Percentiles rank a stretch among this genome's conserved stretches.
These are phyloP conservation scores for Suhomyces chickasaworum DNA, from an alignment of 1,139 yeast genomes.

Conservation along the genomic window DNA sequence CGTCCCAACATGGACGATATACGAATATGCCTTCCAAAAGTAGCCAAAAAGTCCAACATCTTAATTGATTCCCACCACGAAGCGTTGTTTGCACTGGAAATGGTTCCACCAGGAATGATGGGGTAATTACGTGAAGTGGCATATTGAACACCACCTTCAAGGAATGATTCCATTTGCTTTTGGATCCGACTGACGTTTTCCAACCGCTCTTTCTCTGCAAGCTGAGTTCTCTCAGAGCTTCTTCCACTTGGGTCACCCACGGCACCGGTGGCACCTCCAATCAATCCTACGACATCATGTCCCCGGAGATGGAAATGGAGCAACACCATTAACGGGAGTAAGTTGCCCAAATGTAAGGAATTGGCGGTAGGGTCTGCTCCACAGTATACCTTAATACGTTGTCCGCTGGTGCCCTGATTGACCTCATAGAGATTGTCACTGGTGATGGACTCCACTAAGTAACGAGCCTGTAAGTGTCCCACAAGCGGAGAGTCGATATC, in stretches of 20 bases:
- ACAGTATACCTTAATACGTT: constrained; percentile 66
- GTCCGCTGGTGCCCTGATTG: constrained; percentile 32
- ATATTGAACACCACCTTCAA: constrained; percentile 60
- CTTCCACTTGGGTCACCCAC: constrained; percentile 99
- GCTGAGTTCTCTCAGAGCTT: constrained; percentile 64
- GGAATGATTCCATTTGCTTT: constrained; percentile 61
- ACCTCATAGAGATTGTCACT: constrained; percentile 47
- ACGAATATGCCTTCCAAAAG: constrained; percentile 78
- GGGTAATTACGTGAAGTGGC: constrained; percentile 61
- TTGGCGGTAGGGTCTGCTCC: constrained; percentile 97
- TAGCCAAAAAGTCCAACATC: constrained; percentile 75
- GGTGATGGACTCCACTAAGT: constrained; percentile 51
- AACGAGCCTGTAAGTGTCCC: constrained; percentile 47
- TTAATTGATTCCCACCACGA: constrained; percentile 84
- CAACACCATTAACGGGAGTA: constrained; percentile 81
- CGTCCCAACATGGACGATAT: constrained; percentile 86
- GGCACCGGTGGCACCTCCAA: constrained; percentile 97
- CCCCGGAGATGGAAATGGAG: constrained; percentile 85
- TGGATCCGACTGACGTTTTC: constrained; percentile 64
- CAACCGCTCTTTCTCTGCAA: constrained; percentile 54
- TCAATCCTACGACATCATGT: constrained; percentile 75
- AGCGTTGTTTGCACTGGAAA: constrained; percentile 60
- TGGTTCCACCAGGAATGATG: constrained; percentile 37
- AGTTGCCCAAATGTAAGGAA: constrained; percentile 87
- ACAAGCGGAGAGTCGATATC: constrained; percentile 46